Evolutionary conservation across 164 flowering plant species (phyloP).

Genomic region (Protea cynaroides): DNA sequence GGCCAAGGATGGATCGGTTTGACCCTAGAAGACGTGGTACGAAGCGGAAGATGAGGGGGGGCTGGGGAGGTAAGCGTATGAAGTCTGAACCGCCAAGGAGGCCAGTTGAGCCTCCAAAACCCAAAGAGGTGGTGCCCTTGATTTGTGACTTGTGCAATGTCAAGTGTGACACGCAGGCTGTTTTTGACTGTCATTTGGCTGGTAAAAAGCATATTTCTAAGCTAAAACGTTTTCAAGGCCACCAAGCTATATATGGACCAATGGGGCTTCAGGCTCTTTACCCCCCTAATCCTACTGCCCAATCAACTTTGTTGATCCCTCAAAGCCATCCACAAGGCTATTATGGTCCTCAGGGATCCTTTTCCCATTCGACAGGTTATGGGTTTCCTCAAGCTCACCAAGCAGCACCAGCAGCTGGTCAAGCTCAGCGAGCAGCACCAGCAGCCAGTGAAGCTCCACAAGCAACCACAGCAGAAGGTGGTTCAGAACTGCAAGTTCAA

Average conservation of each 20-base stretch:
- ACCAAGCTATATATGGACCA: slow-evolving; percentile 32
- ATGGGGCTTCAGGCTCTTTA: slow-evolving; percentile 30
- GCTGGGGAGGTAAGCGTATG: slow-evolving; percentile 30
- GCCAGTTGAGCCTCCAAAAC: slow-evolving; percentile 29
- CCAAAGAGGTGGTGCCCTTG: slow-evolving; percentile 36
- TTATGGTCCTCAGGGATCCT: slow-evolving; percentile 9
- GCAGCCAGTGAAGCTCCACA: too few relatives aligned
- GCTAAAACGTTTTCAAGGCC: slow-evolving; percentile 37
- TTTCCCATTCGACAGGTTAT: neutral
- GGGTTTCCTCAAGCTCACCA: slow-evolving; percentile 8
- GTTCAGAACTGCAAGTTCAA: slow-evolving; percentile 2
- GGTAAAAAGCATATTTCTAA: slow-evolving; percentile 33
- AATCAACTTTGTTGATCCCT: slow-evolving; percentile 12
- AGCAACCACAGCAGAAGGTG: neutral
- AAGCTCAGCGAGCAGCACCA: too few relatives aligned
- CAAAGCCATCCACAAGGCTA: slow-evolving; percentile 7
- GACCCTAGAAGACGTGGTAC: slow-evolving; percentile 20
- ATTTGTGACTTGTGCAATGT: slow-evolving; percentile 55
- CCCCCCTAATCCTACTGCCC: slow-evolving; percentile 27
- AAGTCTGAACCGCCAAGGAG: slow-evolving; percentile 22
- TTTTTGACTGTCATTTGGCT: slow-evolving; percentile 11
- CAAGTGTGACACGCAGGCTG: slow-evolving; percentile 13
- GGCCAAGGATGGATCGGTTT: slow-evolving; percentile 14
- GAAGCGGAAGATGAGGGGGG: slow-evolving; percentile 32
- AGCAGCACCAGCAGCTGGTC: neutral